Conservation (phyloP, 768 basidiomycete genomes). For the Coprinellus aureogranulatus region DNA sequence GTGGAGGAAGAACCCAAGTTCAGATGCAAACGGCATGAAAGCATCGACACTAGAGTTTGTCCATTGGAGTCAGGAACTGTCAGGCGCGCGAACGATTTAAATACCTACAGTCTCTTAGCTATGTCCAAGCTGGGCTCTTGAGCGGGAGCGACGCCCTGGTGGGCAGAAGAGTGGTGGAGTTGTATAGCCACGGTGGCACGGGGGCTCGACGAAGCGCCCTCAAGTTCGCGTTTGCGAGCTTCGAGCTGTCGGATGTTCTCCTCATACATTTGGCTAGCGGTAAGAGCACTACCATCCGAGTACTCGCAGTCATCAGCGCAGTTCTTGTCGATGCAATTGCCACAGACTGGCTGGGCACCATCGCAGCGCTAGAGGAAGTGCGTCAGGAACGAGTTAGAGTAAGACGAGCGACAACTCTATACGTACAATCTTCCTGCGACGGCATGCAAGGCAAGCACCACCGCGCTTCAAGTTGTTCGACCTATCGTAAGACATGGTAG, state of each 20-base stretch:
- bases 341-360: constrained; percentile 50
- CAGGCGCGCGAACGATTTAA: not conserved
- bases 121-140: constrained; percentile 32
- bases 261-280: constrained; percentile 49
- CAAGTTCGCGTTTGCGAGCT: constrained; percentile 45
- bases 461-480: constrained; percentile 10
- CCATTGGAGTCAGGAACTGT: constrained; percentile 5
- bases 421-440: constrained; percentile 11
- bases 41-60: constrained; percentile 23
- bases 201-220: constrained; percentile 16
- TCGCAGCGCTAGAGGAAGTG: constrained; percentile 50
- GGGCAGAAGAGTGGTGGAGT: constrained; percentile 36
- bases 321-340: constrained; percentile 46
- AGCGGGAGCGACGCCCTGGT: not conserved
- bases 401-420: not conserved
- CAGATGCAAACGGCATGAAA: constrained; percentile 48
- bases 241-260: constrained; percentile 48
- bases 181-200: constrained; percentile 21
- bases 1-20: constrained; percentile 61
- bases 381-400: not conserved
- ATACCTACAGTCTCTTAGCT: constrained; percentile 30
- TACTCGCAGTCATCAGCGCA: constrained; percentile 63
- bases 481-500: not conserved
- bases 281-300: constrained; percentile 41
- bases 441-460: constrained; percentile 8